Conservation (phyloP, 352 stramenopile species). For the Phytopythium kandeliae region DNA sequence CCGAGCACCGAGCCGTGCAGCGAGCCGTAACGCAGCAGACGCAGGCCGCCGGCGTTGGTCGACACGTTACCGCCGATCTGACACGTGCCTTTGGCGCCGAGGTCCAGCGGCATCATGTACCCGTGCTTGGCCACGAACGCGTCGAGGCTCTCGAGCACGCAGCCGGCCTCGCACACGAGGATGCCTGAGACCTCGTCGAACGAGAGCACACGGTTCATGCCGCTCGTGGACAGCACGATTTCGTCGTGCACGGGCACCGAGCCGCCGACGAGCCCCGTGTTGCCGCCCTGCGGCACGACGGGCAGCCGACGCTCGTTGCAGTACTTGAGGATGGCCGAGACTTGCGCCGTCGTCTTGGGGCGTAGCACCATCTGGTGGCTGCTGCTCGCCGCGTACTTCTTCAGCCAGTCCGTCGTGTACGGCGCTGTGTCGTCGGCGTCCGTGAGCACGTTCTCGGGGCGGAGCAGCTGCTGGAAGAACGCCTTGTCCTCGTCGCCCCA, state of each 20-base stretch:
- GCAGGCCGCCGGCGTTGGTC: conserved; percentile 94
- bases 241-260: conserved; percentile 88
- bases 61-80: conserved; percentile 96
- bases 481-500: conserved; percentile 58
- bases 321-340: conserved; percentile 89
- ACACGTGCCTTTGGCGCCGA: conserved; percentile 97
- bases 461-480: conserved; percentile 61
- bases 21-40: conserved; percentile 92
- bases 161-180: conserved; percentile 87
- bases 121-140: conserved; percentile 76
- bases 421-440: conserved; percentile 57
- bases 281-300: conserved; percentile 95
- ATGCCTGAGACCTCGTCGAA: conserved; percentile 88
- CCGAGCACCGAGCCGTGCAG: conserved; percentile 94
- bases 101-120: conserved; percentile 94
- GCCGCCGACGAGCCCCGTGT: conserved; percentile 96
- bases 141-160: conserved; percentile 93
- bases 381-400: conserved; percentile 72
- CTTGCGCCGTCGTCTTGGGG: conserved; percentile 83
- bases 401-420: conserved; percentile 81
- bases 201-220: conserved; percentile 90
- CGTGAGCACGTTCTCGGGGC: conserved; percentile 57
- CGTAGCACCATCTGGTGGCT: conserved; percentile 77
- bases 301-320: conserved; percentile 87
- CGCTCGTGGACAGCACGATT: conserved; percentile 90